Evolutionary conservation across 352 stramenopile genomes (phyloP), one percentile per base, ranked within the genome.

Genomic region (Phytophthora podocarpi): DNA sequence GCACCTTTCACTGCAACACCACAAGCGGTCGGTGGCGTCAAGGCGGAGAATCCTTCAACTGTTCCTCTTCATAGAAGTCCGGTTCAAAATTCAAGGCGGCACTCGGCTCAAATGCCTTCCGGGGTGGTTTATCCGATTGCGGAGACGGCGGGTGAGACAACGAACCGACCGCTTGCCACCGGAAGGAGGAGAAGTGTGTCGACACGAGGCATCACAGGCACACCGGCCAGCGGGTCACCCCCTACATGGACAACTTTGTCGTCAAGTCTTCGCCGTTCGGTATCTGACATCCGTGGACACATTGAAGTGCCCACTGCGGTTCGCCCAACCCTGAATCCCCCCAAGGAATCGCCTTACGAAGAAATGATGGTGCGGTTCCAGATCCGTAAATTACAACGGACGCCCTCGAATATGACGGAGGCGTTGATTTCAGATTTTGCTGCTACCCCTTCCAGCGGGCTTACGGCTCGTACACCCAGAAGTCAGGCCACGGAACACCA

Each of bases 281-380:
- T 62, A 23, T 67, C 59, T 12, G 59, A 67, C 32, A 66, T 66
- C 13, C 58, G 43, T 6, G 49, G 37, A 0, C 48, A 55, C 4
- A 15, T 20, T 15, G 59, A 67, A 0, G 24, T 39, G 4, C n/a
- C n/a, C n/a, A n/a, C n/a, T n/a, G n/a, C n/a, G n/a, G n/a, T n/a
- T n/a, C n/a, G n/a, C n/a, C n/a, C n/a, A n/a, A n/a, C n/a, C n/a
- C n/a, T n/a, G 3, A 34, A 28, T 9, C 20, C 28, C 1, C 21
- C 55, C 40, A 65, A 23, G 5, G 62, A 70, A 26, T 53, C 62
- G 3, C 62, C 55, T 5, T 82, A 85, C 56, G 61, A 71, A 1
- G 72, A 85, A 51, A 82, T 85, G 72, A 77, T 85, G 67, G 49
- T 54, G 18, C 72, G 76, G 3, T 85, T 85, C 56, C 72, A 85